Percentiles rank a stretch among this genome's conserved stretches.
Evolutionary conservation across 1,139 yeast species (phyloP).

Genomic region (Citeromyces siamensis): DNA sequence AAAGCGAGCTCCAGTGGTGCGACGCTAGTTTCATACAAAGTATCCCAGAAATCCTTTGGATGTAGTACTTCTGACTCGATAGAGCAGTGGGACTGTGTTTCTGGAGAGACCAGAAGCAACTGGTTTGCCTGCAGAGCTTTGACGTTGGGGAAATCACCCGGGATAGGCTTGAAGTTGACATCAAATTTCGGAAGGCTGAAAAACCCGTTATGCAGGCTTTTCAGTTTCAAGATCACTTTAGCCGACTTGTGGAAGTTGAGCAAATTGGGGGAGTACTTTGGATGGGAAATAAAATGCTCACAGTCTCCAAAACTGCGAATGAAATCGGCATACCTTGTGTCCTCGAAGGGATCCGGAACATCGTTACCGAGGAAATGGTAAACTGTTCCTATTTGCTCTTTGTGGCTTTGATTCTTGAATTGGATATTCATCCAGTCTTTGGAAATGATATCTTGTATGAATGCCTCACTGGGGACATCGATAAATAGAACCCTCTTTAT

Average conservation of each 20-base stretch:
- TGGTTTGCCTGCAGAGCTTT: conserved; percentile 17
- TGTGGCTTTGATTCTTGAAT: conserved; percentile 8
- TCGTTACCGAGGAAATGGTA: conserved; percentile 57
- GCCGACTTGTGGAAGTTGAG: conserved; percentile 48
- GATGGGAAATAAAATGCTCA: conserved; percentile 62
- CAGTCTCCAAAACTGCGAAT: conserved; percentile 34
- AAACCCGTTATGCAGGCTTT: conserved; percentile 31
- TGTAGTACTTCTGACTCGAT: neutral
- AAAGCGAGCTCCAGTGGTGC: conserved; percentile 18
- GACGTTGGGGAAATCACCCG: conserved; percentile 12
- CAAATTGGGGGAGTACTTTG: conserved; percentile 45
- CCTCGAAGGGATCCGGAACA: conserved; percentile 26
- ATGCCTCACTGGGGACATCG: conserved; percentile 55
- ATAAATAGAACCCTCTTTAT: conserved; percentile 54
- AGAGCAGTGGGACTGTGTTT: neutral
- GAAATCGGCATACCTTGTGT: conserved; percentile 31
- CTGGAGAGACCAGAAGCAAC: conserved; percentile 3
- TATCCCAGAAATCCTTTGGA: conserved; percentile 22
- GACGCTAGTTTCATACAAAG: conserved; percentile 30
- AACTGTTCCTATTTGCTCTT: conserved; percentile 29
- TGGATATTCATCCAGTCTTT: conserved; percentile 19
- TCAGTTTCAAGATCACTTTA: conserved; percentile 39
- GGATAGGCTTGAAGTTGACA: conserved; percentile 9
- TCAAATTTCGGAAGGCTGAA: conserved; percentile 19
- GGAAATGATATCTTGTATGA: conserved; percentile 31